Percentiles rank a stretch among this genome's conserved stretches.
These are phyloP conservation scores for Phyllosticta paracitricarpa DNA, from an alignment of 2,329 filamentous ascomycete genomes.

Conservation along the genomic window DNA sequence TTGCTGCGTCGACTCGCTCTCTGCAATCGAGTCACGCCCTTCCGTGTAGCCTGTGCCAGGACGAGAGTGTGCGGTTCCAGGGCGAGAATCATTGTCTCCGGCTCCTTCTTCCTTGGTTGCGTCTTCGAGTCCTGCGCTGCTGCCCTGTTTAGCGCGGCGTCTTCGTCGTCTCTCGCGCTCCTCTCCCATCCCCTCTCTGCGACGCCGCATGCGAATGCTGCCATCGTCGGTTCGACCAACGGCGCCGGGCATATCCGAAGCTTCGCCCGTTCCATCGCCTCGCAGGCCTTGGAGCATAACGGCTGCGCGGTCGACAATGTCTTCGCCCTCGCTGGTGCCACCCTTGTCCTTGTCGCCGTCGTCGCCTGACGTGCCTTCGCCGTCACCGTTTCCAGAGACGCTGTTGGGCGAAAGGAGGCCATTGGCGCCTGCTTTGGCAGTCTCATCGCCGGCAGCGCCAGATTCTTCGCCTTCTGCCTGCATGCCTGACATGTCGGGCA, in stretches of 20 bases:
- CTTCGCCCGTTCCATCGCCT: conserved; percentile 44
- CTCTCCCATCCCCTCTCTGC: conserved; percentile 68
- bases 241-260: conserved; percentile 28
- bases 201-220: conserved; percentile 46
- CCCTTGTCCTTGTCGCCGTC: conserved; percentile 9
- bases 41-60: conserved; percentile 1
- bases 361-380: conserved; percentile 12
- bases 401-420: conserved; percentile 43
- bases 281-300: conserved; percentile 76
- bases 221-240: conserved; percentile 17
- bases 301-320: conserved; percentile 77
- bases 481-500: conserved; percentile 62
- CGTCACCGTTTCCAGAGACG: conserved; percentile 19
- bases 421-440: conserved; percentile 15
- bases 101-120: conserved; percentile 6
- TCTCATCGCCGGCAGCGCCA: conserved; percentile 25
- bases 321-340: conserved; percentile 29
- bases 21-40: background rate
- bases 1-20: conserved; percentile 1
- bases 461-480: conserved; percentile 35
- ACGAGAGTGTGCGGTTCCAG: conserved; percentile 2
- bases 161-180: conserved; percentile 62
- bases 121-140: conserved; percentile 2
- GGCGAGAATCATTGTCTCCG: conserved; percentile 2
- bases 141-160: conserved; percentile 28